A percentile compares a stretch with the other conserved stretches of the same genome.
These are phyloP conservation scores for Boletus semigastroideus DNA, from an alignment of 1,284 basidiomycete genomes.

Conservation along the genomic window DNA sequence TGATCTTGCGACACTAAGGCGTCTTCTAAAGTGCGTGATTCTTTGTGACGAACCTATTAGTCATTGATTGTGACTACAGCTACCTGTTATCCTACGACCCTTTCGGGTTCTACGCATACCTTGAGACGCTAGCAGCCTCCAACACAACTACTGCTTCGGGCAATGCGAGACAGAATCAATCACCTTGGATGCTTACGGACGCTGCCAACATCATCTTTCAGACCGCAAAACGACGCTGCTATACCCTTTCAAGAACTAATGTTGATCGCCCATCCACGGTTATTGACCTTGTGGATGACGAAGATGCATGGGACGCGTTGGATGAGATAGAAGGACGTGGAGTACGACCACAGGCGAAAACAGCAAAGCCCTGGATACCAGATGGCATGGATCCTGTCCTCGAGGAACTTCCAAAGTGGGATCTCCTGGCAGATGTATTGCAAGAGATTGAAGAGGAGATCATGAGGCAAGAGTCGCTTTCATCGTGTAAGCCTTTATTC, in stretches of 20 bases:
- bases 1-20: conserved; percentile 85
- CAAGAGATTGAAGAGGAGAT: conserved; percentile 93
- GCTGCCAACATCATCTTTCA: conserved; percentile 88
- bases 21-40: conserved; percentile 70
- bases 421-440: conserved; percentile 78
- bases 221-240: conserved; percentile 80
- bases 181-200: conserved; percentile 87
- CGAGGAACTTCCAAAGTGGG: conserved; percentile 97
- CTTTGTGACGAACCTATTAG: not conserved
- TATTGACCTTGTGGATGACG: conserved; percentile 50
- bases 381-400: conserved; percentile 82
- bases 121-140: conserved; percentile 86
- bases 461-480: conserved; percentile 53
- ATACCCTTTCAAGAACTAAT: conserved; percentile 48
- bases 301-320: conserved; percentile 70
- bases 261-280: conserved; percentile 16
- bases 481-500: conserved; percentile 30
- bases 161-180: conserved; percentile 62
- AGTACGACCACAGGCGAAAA: conserved; percentile 14
- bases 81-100: conserved; percentile 92
- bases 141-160: conserved; percentile 59
- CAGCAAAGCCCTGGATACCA: conserved; percentile 60
- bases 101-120: conserved; percentile 87
- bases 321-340: conserved; percentile 57
- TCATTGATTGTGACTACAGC: not conserved